These are phyloP conservation scores for Arthroderma uncinatum DNA, from an alignment of 2,329 filamentous ascomycete genomes.

Conservation along the genomic window DNA sequence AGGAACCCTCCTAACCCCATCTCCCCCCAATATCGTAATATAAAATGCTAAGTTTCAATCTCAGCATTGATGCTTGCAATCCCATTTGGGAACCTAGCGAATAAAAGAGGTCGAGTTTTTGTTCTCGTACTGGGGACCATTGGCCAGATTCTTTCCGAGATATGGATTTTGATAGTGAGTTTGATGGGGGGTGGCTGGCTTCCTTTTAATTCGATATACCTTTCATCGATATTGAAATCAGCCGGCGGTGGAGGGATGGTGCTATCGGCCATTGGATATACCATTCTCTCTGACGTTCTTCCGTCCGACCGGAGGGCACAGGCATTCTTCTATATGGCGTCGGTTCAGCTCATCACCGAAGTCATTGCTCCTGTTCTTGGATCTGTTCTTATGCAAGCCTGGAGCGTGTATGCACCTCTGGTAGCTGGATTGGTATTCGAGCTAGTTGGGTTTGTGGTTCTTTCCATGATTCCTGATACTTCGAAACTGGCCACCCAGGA, in stretches of 20 bases:
- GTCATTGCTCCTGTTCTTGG: not conserved
- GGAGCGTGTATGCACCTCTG: slow-evolving; percentile 1
- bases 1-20: not conserved
- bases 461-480: not conserved
- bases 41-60: not conserved
- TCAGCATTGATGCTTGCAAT: slow-evolving; percentile 5
- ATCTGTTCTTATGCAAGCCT: not conserved
- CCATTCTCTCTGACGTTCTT: slow-evolving; percentile 4
- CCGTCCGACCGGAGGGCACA: not conserved
- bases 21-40: not conserved
- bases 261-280: not conserved
- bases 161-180: slow-evolving; percentile 1
- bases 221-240: slow-evolving; percentile 3
- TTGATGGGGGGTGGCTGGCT: not conserved
- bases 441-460: not conserved
- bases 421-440: not conserved
- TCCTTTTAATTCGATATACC: not conserved
- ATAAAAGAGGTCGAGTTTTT: not conserved
- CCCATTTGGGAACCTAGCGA: slow-evolving; percentile 4
- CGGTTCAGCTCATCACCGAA: not conserved
- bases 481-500: not conserved
- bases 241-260: not conserved
- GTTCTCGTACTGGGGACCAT: not conserved
- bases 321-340: slow-evolving; percentile 4
- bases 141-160: slow-evolving; percentile 1